Evolutionary conservation across 768 basidiomycete species (phyloP).

Genomic region (Mycena olivaceomarginata): DNA sequence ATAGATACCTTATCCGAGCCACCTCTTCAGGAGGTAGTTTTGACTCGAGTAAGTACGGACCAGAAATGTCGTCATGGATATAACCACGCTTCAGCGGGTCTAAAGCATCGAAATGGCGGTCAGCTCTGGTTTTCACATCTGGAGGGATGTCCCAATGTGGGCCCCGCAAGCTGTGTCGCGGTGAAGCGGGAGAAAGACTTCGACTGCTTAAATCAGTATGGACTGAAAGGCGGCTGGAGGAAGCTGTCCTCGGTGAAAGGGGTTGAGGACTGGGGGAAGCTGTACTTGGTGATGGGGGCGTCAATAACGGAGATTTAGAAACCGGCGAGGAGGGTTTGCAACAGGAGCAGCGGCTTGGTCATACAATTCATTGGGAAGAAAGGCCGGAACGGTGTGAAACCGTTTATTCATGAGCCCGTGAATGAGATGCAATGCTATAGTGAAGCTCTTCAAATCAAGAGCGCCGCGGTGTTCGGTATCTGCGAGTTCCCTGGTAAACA

Average conservation of each 20-base stretch:
- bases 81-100: constrained; percentile 63
- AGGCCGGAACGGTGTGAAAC: constrained; percentile 58
- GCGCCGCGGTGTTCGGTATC: constrained; percentile 72
- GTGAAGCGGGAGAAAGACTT: constrained; percentile 27
- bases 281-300: constrained; percentile 17
- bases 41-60: constrained; percentile 71
- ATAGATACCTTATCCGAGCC: constrained; percentile 67
- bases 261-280: neutral
- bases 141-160: constrained; percentile 64
- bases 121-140: constrained; percentile 62
- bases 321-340: constrained; percentile 31
- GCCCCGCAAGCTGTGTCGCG: constrained; percentile 20
- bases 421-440: constrained; percentile 76
- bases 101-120: constrained; percentile 66
- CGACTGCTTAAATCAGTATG: constrained; percentile 8
- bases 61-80: constrained; percentile 70
- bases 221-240: constrained; percentile 12
- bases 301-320: neutral
- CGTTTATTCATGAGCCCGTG: constrained; percentile 70
- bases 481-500: constrained; percentile 66
- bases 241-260: neutral
- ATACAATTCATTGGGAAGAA: constrained; percentile 67
- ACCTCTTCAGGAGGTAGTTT: constrained; percentile 63
- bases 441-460: constrained; percentile 74
- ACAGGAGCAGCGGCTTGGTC: constrained; percentile 61